phyloP scores from a whole-genome alignment of 73 alveolate genomes.

The Symbiodinium pilosum region DNA sequence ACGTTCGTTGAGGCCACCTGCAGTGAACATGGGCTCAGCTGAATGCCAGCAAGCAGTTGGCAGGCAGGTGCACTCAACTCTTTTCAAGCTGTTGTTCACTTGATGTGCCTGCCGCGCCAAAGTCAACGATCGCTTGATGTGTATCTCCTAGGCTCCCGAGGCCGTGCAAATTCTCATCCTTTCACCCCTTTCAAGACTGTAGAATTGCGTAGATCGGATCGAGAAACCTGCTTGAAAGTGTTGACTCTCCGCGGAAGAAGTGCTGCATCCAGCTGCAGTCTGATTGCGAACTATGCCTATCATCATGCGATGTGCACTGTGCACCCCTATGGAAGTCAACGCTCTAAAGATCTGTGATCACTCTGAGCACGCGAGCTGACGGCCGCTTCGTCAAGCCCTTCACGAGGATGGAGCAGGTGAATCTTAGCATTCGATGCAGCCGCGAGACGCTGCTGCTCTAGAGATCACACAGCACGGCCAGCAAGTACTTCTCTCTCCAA shows the following conservation, averaged over 20 bases:
- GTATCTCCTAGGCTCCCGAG: conserved; percentile 1
- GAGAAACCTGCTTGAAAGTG: background rate
- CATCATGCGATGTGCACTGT: background rate
- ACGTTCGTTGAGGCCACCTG: too few species aligned
- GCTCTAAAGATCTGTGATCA: background rate
- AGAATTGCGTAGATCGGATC: too few species aligned
- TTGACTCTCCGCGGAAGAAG: background rate
- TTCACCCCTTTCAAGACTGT: too few species aligned
- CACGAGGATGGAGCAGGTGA: conserved; percentile 63
- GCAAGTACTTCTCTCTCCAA: too few species aligned
- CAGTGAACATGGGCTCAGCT: background rate
- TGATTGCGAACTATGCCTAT: too few species aligned
- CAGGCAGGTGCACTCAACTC: background rate
- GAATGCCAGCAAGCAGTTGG: background rate
- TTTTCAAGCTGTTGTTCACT: too few species aligned
- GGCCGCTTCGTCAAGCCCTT: conserved; percentile 30
- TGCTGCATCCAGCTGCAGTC: background rate
- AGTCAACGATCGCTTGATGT: background rate
- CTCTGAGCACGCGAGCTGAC: background rate
- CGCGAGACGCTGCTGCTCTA: background rate
- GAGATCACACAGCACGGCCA: too few species aligned
- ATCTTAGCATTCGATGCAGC: conserved; percentile 15
- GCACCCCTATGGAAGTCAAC: background rate
- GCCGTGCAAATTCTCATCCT: too few species aligned
- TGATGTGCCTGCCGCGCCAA: background rate